A percentile compares a stretch with the other conserved stretches of the same genome.
These are phyloP conservation scores for Pterocarpus macrocarpus DNA, from an alignment of 306 rosid genomes.

Conservation along the genomic window DNA sequence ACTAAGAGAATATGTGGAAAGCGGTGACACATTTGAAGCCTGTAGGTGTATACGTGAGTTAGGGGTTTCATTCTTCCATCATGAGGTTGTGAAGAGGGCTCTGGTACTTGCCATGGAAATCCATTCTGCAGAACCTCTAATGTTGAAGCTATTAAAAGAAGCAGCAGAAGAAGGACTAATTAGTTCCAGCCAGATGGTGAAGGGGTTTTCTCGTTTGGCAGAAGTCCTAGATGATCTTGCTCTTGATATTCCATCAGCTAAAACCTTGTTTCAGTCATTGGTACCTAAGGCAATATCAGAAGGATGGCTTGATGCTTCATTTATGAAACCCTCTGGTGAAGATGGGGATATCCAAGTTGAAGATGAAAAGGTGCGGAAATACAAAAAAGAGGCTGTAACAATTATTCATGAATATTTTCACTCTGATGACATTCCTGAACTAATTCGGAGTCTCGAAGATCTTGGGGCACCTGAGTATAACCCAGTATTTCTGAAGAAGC, in stretches of 20 bases:
- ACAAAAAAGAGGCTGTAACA: constrained; percentile 84
- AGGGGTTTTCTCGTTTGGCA: constrained; percentile 90
- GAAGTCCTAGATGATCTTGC: constrained; percentile 98
- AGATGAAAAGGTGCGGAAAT: constrained; percentile 72
- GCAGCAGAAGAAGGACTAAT: constrained; percentile 95
- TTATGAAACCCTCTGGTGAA: constrained; percentile 63
- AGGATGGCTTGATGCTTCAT: constrained; percentile 97
- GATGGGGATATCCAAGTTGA: constrained; percentile 66
- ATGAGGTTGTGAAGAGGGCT: constrained; percentile 98
- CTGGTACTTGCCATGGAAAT: constrained; percentile 89
- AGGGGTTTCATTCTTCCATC: constrained; percentile 96
- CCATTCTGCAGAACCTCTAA: constrained; percentile 69
- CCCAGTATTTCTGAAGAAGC: constrained; percentile 88
- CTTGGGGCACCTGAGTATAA: constrained; percentile 81
- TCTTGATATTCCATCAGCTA: constrained; percentile 94
- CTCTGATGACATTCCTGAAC: constrained; percentile 97
- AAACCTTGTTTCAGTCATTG: constrained; percentile 66
- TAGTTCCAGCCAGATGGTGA: constrained; percentile 97
- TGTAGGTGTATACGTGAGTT: constrained; percentile 94
- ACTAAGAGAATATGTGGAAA: constrained; percentile 82
- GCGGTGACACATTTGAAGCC: constrained; percentile 86
- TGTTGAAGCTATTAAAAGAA: constrained; percentile 84
- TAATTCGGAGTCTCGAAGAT: constrained; percentile 89
- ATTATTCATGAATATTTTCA: constrained; percentile 93
- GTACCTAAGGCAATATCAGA: constrained; percentile 83